These are phyloP conservation scores for Asterella californica DNA, from an alignment of 225 moss, liverwort and hornwort species.

Conservation along the genomic window DNA sequence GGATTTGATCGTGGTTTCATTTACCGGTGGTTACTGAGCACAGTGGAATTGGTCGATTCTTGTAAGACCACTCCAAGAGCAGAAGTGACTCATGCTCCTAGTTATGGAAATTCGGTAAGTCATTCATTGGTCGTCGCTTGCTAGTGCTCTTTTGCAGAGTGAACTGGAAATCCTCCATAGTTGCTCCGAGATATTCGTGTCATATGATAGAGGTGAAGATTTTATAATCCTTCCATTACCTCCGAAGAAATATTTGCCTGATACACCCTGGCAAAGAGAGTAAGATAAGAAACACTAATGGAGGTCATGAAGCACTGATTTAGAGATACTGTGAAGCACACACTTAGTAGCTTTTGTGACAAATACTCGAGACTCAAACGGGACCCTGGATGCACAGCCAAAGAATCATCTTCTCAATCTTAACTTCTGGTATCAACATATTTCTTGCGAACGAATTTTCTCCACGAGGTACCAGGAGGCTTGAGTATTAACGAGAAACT, in stretches of 20 bases:
- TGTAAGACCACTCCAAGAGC: background rate
- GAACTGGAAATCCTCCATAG: constrained; percentile 52
- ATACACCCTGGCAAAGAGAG: constrained; percentile 43
- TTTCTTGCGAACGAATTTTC: too few species aligned
- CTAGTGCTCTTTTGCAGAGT: constrained; percentile 16
- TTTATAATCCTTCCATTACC: constrained; percentile 46
- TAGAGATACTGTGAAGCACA: background rate
- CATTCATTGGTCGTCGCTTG: background rate
- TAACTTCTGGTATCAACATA: background rate
- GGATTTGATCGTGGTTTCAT: background rate
- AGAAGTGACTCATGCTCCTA: background rate
- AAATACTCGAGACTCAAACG: too few species aligned
- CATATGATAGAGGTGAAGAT: constrained; percentile 58
- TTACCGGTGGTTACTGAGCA: background rate
- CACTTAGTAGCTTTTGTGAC: background rate
- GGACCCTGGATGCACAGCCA: background rate
- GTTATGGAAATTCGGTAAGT: background rate
- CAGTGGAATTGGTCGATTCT: background rate
- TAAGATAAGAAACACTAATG: background rate
- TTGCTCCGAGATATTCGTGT: constrained; percentile 41
- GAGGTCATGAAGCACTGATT: background rate
- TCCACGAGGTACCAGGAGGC: background rate
- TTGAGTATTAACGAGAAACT: background rate
- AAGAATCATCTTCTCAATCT: background rate
- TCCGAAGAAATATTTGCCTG: constrained; percentile 76